Conservation (phyloP, 352 stramenopile species). For the Globisporangium okanoganense region DNA sequence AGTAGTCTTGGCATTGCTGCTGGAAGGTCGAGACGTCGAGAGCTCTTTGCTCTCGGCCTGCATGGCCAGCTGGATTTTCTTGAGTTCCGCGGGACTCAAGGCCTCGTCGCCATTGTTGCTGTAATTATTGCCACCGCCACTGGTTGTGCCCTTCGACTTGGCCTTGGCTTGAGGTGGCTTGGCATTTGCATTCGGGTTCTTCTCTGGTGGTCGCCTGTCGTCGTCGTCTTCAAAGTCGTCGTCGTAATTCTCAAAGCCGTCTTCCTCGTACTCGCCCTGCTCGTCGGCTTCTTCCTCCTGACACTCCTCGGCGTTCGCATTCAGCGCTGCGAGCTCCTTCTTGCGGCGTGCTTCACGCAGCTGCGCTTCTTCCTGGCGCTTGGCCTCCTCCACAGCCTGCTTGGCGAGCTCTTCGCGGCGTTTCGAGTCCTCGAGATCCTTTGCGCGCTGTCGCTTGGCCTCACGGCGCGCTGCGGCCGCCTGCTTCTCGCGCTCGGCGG, state of each 20-base stretch:
- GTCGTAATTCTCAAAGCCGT: slow-evolving; percentile 63
- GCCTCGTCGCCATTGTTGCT: slow-evolving; percentile 17
- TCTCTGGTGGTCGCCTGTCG: slow-evolving; percentile 21
- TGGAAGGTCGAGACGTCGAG: slow-evolving; percentile 26
- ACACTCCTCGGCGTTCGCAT: slow-evolving; percentile 69
- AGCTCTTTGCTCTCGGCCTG: slow-evolving; percentile 59
- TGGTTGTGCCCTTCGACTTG: slow-evolving; percentile 8
- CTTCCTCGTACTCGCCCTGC: slow-evolving; percentile 52
- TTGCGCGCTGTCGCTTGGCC: slow-evolving; percentile 48
- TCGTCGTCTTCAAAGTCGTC: slow-evolving; percentile 54
- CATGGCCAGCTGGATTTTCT: slow-evolving; percentile 61
- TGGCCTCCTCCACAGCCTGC: slow-evolving; percentile 42
- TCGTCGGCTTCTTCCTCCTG: slow-evolving; percentile 66
- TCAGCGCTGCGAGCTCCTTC: slow-evolving; percentile 47
- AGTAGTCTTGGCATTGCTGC: slow-evolving; percentile 13
- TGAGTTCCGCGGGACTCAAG: slow-evolving; percentile 23
- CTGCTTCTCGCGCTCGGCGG: slow-evolving; percentile 35
- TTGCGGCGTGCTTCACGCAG: slow-evolving; percentile 44
- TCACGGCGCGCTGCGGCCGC: slow-evolving; percentile 24
- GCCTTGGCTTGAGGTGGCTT: slow-evolving; percentile 17
- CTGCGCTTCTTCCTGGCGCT: slow-evolving; percentile 37
- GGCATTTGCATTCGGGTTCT: slow-evolving; percentile 1
- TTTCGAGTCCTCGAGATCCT: slow-evolving; percentile 49
- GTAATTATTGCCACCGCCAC: not conserved
- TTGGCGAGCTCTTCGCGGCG: slow-evolving; percentile 44